Evolutionary conservation across 148 eudicot genomes (phyloP).

Genomic region (Hydrangea macrophylla): DNA sequence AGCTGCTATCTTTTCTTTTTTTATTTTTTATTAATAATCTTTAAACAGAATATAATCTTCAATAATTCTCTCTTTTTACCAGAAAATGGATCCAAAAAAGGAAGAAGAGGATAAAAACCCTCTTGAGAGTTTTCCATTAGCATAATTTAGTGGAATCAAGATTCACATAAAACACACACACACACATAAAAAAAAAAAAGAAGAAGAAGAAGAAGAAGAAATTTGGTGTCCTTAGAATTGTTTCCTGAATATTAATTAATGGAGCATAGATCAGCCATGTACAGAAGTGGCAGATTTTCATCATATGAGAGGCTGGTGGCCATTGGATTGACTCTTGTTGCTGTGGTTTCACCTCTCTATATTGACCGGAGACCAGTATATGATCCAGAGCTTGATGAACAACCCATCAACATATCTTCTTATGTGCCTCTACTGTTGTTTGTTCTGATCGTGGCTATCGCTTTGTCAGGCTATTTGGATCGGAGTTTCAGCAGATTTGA

Average conservation of each 20-base stretch:
- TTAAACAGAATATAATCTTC: neutral
- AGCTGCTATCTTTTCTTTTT: constrained; percentile 8
- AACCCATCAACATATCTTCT: constrained; percentile 21
- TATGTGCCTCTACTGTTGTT: constrained; percentile 54
- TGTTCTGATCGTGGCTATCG: constrained; percentile 50
- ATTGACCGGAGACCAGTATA: constrained; percentile 32
- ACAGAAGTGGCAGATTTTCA: constrained; percentile 33
- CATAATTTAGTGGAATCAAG: neutral
- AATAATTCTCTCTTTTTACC: neutral
- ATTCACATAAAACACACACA: neutral
- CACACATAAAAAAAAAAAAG: neutral
- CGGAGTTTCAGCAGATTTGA: constrained; percentile 54
- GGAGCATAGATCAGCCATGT: constrained; percentile 32
- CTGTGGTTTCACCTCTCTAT: constrained; percentile 69
- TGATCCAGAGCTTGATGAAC: constrained; percentile 45
- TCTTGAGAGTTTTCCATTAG: neutral
- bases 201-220: neutral
- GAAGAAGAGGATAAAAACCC: too few species aligned
- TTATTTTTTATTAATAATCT: neutral
- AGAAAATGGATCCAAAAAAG: too few species aligned
- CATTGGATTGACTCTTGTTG: constrained; percentile 46
- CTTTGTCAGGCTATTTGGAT: constrained; percentile 49
- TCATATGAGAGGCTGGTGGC: constrained; percentile 45
- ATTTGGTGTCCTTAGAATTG: neutral
- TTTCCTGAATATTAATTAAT: constrained; percentile 33